Base-by-base conservation (phyloP, 495 filamentous ascomycete species). In the Talaromyces proteolyticus region DNA sequence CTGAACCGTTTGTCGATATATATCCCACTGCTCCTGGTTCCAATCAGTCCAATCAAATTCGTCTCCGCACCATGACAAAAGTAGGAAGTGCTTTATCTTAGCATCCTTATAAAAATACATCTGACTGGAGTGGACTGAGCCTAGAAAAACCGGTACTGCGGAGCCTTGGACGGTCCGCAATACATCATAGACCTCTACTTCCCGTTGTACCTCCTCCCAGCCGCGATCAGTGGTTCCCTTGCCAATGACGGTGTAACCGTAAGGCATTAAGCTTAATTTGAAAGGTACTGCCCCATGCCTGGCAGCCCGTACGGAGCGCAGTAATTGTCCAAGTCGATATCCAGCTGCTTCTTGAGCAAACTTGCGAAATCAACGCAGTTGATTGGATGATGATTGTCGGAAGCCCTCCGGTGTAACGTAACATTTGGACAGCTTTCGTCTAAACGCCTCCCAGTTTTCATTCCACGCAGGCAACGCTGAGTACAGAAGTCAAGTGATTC, bases 181-280 rank as follows among this genome's bases (percentile, higher is more conserved):
- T 18, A 64, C 56, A 17, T 42, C 43, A 53, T 77, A 76, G 2
- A 78, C 55, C 3, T 51, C 51, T 6, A 54, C 64, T 61, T 77
- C 68, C 43, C 69, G 64, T 42, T 65, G 57, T 12, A 75, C 66
- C 43, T 63, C 55, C 16, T 51, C 51, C 48, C 65, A 63, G 21
- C 66, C 65, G 6, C 44, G 50, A 1, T 37, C 49, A 0, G 64
- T 58, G 8, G 70, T 77, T 17, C 65, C 74, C 61, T 80, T 80
- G 12, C 58, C 60, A 39, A 76, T 58, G 21, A 80, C 60, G 4
- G 71, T 77, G 43, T 79, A 78, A 5, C 69, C 68, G 51, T 72
- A 64, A 10, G 24, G 40, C 7, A 62, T 43, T 51, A 68, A 56
- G 3, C 60, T 70, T 1, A 78, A 53, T 52, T 65, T 67, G 53